Evolutionary conservation across 768 basidiomycete species (phyloP).

Genomic region (Tricholoma sp.): DNA sequence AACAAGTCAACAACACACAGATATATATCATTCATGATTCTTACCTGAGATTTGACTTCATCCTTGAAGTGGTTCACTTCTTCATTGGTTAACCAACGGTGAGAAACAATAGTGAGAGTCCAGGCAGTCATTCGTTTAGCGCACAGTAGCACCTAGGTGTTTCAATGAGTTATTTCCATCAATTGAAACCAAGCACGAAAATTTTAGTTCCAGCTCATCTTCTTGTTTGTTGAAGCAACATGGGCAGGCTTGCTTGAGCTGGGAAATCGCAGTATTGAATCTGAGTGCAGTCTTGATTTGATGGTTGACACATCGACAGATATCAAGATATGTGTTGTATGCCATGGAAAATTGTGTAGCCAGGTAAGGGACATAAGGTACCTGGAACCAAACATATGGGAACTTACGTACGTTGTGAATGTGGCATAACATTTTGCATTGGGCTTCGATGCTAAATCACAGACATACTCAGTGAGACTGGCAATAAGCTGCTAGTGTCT

Average conservation of each 20-base stretch:
- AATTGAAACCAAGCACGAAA: conserved; percentile 15
- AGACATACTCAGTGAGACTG: conserved; percentile 8
- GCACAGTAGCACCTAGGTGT: conserved; percentile 6
- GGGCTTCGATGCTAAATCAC: no score
- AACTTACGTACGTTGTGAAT: conserved; percentile 6
- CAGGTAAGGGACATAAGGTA: not conserved
- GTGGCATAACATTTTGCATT: conserved; percentile 8
- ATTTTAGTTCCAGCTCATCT: conserved; percentile 12
- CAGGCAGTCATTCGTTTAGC: not conserved
- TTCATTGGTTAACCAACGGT: conserved; percentile 5
- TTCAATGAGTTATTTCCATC: conserved; percentile 29
- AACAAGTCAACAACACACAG: no score
- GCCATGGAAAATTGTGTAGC: not conserved
- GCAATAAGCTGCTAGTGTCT: conserved; percentile 1
- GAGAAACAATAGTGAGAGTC: not conserved
- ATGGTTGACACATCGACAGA: no score
- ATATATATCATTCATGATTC: not conserved
- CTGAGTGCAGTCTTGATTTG: no score
- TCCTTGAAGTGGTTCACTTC: conserved; percentile 13
- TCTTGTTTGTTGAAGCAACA: conserved; percentile 17
- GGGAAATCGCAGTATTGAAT: not conserved
- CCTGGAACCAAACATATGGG: not conserved
- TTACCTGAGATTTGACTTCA: conserved; percentile 4
- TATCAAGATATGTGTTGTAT: not conserved
- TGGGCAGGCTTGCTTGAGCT: conserved; percentile 7